phyloP scores from a whole-genome alignment of 2,329 filamentous ascomycete species.

The Paraphoma sp. region DNA sequence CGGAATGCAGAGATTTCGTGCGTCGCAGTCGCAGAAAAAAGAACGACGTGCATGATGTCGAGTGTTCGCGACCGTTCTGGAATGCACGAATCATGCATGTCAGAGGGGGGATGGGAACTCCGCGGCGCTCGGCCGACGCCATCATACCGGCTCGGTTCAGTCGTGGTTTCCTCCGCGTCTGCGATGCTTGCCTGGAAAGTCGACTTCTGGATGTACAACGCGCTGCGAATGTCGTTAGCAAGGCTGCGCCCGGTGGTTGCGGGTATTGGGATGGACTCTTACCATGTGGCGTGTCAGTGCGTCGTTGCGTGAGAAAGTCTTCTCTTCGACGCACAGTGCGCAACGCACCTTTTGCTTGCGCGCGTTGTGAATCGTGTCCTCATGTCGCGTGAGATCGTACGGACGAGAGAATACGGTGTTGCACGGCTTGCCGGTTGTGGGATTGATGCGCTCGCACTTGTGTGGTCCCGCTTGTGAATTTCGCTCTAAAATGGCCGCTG shows the following conservation, averaged over 20 bases:
- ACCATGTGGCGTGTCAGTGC: slow-evolving; percentile 88
- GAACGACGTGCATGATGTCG: slow-evolving; percentile 14
- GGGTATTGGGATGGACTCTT: slow-evolving; percentile 28
- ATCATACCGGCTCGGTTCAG: slow-evolving; percentile 21
- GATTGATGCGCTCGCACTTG: slow-evolving; percentile 90
- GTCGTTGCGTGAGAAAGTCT: slow-evolving; percentile 95
- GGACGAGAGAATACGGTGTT: slow-evolving; percentile 93
- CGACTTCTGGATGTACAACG: slow-evolving; percentile 89
- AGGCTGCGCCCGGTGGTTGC: slow-evolving; percentile 13
- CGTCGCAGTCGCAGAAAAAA: slow-evolving; percentile 8
- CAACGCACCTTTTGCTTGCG: slow-evolving; percentile 95
- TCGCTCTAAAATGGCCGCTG: slow-evolving; percentile 62
- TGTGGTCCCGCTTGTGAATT: slow-evolving; percentile 94
- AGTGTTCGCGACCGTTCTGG: slow-evolving; percentile 30
- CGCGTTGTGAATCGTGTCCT: slow-evolving; percentile 96
- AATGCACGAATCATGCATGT: slow-evolving; percentile 17
- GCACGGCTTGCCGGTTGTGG: slow-evolving; percentile 92
- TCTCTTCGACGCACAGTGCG: slow-evolving; percentile 91
- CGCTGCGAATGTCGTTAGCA: slow-evolving; percentile 52
- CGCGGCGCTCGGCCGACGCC: slow-evolving; percentile 23
- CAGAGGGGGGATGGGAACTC: slow-evolving; percentile 8
- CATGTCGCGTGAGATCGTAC: slow-evolving; percentile 94
- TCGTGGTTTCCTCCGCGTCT: slow-evolving; percentile 49
- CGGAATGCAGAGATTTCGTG: slow-evolving; percentile 9
- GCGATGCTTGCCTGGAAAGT: slow-evolving; percentile 73